Conservation (phyloP, 345 rosid species). For the Combretum micranthum region DNA sequence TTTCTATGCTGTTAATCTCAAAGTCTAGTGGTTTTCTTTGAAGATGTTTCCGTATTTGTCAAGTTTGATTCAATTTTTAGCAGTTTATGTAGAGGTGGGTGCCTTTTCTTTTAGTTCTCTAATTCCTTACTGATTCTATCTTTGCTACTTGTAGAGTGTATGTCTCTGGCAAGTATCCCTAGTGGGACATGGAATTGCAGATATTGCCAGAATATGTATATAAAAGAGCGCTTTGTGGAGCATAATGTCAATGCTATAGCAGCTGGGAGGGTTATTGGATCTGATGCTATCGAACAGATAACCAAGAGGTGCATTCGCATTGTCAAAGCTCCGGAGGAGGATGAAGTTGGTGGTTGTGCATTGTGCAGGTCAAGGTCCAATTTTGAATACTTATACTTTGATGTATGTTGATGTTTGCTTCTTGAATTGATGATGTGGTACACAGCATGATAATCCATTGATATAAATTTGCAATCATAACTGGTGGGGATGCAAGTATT, state of each 20-base stretch:
- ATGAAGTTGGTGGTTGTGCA: constrained; percentile 74
- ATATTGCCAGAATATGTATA: constrained; percentile 51
- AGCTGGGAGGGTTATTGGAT: constrained; percentile 85
- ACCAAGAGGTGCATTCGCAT: constrained; percentile 81
- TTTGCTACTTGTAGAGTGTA: constrained; percentile 38
- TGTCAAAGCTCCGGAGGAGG: constrained; percentile 48
- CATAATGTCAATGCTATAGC: constrained; percentile 73
- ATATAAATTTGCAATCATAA: too few species aligned
- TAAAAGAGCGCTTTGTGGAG: constrained; percentile 66
- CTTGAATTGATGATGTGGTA: too few species aligned
- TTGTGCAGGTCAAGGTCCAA: constrained; percentile 96
- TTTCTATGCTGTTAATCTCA: too few species aligned
- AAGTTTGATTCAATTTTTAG: too few species aligned
- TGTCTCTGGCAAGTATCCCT: constrained; percentile 46
- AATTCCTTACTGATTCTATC: not conserved
- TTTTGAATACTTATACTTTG: not conserved
- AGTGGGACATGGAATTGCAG: constrained; percentile 78
- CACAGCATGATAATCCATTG: too few species aligned
- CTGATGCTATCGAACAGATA: constrained; percentile 86
- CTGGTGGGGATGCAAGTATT: too few species aligned
- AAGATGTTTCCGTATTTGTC: too few species aligned
- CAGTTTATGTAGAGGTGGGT: too few species aligned
- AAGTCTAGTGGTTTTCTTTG: too few species aligned
- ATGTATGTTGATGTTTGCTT: too few species aligned
- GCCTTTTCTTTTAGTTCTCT: too few species aligned